These are phyloP conservation scores for Microbotryum intermedium DNA, from an alignment of 1,284 basidiomycete genomes.

Conservation along the genomic window DNA sequence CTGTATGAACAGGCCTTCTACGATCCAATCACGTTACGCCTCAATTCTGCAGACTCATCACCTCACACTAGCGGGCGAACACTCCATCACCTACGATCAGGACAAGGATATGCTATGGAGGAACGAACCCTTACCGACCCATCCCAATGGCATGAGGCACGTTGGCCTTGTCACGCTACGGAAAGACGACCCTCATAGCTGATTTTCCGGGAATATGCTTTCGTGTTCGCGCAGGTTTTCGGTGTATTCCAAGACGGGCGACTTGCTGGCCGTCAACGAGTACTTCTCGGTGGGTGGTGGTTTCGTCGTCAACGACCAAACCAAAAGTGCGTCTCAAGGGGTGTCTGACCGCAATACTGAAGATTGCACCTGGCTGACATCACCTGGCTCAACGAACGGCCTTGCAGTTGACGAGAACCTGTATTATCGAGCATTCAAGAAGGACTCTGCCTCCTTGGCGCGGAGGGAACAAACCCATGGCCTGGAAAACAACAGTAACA, in stretches of 20 bases:
- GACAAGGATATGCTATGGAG: conserved; percentile 85
- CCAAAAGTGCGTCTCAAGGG: conserved; percentile 51
- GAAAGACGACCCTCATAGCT: conserved; percentile 59
- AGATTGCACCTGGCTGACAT: too few species aligned
- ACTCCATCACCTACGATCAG: conserved; percentile 71
- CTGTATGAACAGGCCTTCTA: conserved; percentile 7
- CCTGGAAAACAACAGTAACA: not conserved
- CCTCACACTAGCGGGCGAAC: conserved; percentile 62
- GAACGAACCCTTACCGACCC: conserved; percentile 53
- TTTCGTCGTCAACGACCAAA: conserved; percentile 79
- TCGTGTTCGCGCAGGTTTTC: conserved; percentile 57
- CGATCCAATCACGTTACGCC: conserved; percentile 51
- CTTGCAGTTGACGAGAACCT: conserved; percentile 76
- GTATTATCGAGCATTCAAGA: conserved; percentile 92
- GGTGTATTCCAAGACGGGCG: conserved; percentile 68
- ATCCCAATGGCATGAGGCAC: conserved; percentile 37
- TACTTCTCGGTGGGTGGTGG: conserved; percentile 84
- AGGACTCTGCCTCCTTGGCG: conserved; percentile 63
- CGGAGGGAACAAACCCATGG: conserved; percentile 52
- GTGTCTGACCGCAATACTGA: too few species aligned
- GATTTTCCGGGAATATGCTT: conserved; percentile 42
- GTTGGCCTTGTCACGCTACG: conserved; percentile 57
- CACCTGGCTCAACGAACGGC: too few species aligned
- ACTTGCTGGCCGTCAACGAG: conserved; percentile 85
- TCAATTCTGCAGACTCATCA: conserved; percentile 57